Base-by-base conservation (phyloP, 2,329 filamentous ascomycete species). In the Venturia oleaginea region DNA sequence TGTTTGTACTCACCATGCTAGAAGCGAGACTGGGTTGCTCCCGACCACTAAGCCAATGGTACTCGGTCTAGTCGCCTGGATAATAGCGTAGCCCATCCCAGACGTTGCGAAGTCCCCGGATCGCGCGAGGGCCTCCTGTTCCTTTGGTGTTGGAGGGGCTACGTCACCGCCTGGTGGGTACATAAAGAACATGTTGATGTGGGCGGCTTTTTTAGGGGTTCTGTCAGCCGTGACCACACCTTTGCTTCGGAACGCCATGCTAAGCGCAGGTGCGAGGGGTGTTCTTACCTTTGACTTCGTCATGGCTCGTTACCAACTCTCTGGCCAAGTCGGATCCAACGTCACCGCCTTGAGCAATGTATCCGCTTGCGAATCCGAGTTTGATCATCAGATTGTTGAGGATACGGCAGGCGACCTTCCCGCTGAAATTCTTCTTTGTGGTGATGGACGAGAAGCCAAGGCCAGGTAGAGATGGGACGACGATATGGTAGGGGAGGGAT, bases 261-360 rank as follows among this genome's bases (percentile, higher is more conserved):
- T n/a, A n/a, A 4, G 76, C 34, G 34, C 34, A 4, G 4, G 4
- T 37, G 34, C 34, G 34, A 37, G 10, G 34, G 34, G 34, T 37
- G 4, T 37, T 5, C 34, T 37, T 37, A 37, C 34, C 34, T 37
- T 37, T 37, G 34, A 37, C 34, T 37, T 37, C 34, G 10, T 37
- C 34, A 37, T 37, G 10, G 5, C 10, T 4, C 34, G 34, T 5
- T 4, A 37, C 78, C 55, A 85, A 69, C 0, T 76, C 67, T 17
- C 80, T 72, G 0, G 77, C 72, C 4, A 84, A 64, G 30, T 75
- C 71, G 54, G 76, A 77, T 2, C 83, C 81, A 1, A 86, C 74
- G 67, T 87, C 84, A 4, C 84, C 84, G 11, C 84, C 84, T 70
- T 86, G 83, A 0, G 77, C 76, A 8, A 84, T 71, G 67, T 86